Base-by-base conservation (phyloP, 2,329 filamentous ascomycete species). In the Pezizomycotina sp. region DNA sequence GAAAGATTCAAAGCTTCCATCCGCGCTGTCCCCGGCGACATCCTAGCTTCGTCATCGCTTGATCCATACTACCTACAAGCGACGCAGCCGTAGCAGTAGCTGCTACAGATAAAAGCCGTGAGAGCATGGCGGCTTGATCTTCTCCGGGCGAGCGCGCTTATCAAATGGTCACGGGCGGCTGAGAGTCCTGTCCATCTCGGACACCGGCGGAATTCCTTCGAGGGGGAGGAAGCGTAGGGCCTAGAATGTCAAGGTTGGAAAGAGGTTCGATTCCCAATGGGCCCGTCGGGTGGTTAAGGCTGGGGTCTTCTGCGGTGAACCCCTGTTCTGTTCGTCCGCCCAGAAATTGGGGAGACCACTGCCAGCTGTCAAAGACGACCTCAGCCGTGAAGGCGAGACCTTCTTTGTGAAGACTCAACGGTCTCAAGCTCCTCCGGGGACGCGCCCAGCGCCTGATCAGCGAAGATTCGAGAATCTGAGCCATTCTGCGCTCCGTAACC, bases 1-100 rank as follows among this genome's bases (percentile, higher is more conserved):
- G 38, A 52, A 52, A 13, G 50, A 48, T 27, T 52, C 50, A 42
- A 52, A 52, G n/a, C 50, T 51, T 24, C 50, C 50, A 41, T 52
- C 50, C 21, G 48, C 47, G 32, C 49, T 50, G 23, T 50, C 50
- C 9, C 48, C 48, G n/a, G 49, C 49, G 9, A 51, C 50, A 42
- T 52, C 50, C 48, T 42, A 14, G 50, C 50, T 30, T 52, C 49
- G 24, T 45, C 22, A 52, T 47, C 10, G 50, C 50, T 12, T 52
- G 47, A 13, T 46, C 47, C 16, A 42, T 50, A 34, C 46, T 47
- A 10, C 50, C 50, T 23, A 52, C 50, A 26, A 52, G 38, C 3
- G 50, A 52, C 26, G 50, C 50, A 6, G 50, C 50, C 8, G 50
- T 52, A n/a, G 49, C 48, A 8, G 50, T 49, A 3, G 50, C 50